These are phyloP conservation scores for Cyclanthera cordifolia DNA, from an alignment of 306 rosid genomes.

Conservation along the genomic window DNA sequence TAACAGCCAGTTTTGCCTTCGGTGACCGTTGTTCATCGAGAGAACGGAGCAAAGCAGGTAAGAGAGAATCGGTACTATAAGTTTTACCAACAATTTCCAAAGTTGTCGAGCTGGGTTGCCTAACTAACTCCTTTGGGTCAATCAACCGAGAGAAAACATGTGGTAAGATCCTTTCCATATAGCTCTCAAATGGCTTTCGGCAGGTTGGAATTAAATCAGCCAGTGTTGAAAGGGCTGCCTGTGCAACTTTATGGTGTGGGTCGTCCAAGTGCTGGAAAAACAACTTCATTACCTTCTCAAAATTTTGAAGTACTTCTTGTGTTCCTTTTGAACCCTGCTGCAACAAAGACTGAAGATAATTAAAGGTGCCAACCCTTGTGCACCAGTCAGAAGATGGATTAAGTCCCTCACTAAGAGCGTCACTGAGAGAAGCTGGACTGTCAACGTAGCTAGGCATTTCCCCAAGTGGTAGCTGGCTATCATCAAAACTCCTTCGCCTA, in stretches of 20 bases:
- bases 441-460: slow-evolving; percentile 63
- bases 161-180: slow-evolving; percentile 89
- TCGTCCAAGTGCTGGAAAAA: slow-evolving; percentile 98
- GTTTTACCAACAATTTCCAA: slow-evolving; percentile 74
- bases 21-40: slow-evolving; percentile 97
- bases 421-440: slow-evolving; percentile 74
- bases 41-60: slow-evolving; percentile 92
- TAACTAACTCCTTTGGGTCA: slow-evolving; percentile 93
- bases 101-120: slow-evolving; percentile 73
- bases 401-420: slow-evolving; percentile 86
- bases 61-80: slow-evolving; percentile 77
- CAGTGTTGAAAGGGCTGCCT: slow-evolving; percentile 95
- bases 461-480: slow-evolving; percentile 60
- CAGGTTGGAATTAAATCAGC: slow-evolving; percentile 80
- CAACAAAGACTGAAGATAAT: slow-evolving; percentile 67
- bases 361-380: slow-evolving; percentile 91
- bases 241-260: slow-evolving; percentile 98
- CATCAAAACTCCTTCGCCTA: slow-evolving; percentile 87
- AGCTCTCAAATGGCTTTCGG: slow-evolving; percentile 87
- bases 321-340: slow-evolving; percentile 88
- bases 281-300: slow-evolving; percentile 98
- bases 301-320: slow-evolving; percentile 81
- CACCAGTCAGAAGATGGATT: slow-evolving; percentile 92
- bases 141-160: slow-evolving; percentile 95
- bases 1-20: slow-evolving; percentile 94